Percentiles rank a stretch among this genome's conserved stretches.
These are phyloP conservation scores for Juglanconis oblonga DNA, from an alignment of 2,329 filamentous ascomycete genomes.

Conservation along the genomic window DNA sequence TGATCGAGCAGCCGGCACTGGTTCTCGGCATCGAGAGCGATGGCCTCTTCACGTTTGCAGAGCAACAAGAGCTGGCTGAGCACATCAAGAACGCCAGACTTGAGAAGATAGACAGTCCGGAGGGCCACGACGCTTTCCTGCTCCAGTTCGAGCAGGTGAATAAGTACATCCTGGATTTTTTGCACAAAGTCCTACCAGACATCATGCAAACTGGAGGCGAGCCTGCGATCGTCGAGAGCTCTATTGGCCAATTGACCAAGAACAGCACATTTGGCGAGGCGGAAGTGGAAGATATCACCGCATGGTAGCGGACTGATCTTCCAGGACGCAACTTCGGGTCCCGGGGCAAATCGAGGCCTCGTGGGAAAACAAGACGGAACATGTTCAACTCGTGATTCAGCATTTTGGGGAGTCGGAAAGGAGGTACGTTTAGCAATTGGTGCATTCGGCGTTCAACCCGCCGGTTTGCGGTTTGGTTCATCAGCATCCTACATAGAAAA, in stretches of 20 bases:
- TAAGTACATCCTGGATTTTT: conserved; percentile 76
- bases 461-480: background rate
- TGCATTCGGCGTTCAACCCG: conserved; percentile 16
- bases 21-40: conserved; percentile 95
- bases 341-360: background rate
- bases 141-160: conserved; percentile 98
- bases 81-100: conserved; percentile 75
- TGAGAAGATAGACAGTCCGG: conserved; percentile 86
- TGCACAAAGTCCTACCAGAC: conserved; percentile 78
- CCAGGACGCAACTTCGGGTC: background rate
- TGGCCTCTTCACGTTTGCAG: conserved; percentile 93
- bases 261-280: conserved; percentile 92
- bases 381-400: conserved; percentile 20
- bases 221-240: conserved; percentile 41
- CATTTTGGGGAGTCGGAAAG: background rate
- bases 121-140: conserved; percentile 95
- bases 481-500: background rate
- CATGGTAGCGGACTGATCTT: conserved; percentile 61
- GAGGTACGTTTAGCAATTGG: background rate
- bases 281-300: conserved; percentile 93
- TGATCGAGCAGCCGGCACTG: conserved; percentile 85
- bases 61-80: conserved; percentile 87
- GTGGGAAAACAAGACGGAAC: conserved; percentile 7
- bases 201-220: conserved; percentile 71
- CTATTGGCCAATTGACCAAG: conserved; percentile 67